Evolutionary conservation across 2,329 filamentous ascomycete species (phyloP).

Genomic region (Fusarium pseudocircinatum): DNA sequence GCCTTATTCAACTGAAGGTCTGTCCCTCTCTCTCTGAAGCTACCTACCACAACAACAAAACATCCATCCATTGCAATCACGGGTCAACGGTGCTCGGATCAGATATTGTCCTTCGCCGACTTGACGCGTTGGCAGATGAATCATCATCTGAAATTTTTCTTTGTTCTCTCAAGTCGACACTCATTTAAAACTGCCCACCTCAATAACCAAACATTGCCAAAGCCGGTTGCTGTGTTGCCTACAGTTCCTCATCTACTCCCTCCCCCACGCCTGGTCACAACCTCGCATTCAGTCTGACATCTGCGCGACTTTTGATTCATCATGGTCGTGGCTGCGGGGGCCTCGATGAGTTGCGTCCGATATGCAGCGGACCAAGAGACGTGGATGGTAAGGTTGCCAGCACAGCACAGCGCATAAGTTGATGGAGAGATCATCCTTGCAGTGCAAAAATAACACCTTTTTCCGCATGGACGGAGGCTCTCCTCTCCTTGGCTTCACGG

Average conservation of each 20-base stretch:
- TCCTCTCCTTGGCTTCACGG: slow-evolving; percentile 16
- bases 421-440: slow-evolving; percentile 24
- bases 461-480: slow-evolving; percentile 1
- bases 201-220: slow-evolving; percentile 11
- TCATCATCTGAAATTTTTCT: slow-evolving; percentile 8
- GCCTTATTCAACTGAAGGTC: slow-evolving; percentile 7
- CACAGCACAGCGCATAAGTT: slow-evolving; percentile 32
- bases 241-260: neutral
- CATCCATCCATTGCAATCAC: neutral
- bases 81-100: slow-evolving; percentile 24
- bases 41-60: neutral
- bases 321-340: slow-evolving; percentile 21
- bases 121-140: neutral
- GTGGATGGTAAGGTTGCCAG: slow-evolving; percentile 28
- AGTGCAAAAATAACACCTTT: slow-evolving; percentile 14
- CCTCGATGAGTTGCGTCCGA: slow-evolving; percentile 24
- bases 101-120: slow-evolving; percentile 19
- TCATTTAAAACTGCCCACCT: neutral
- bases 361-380: slow-evolving; percentile 28
- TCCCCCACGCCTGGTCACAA: neutral
- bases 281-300: slow-evolving; percentile 11
- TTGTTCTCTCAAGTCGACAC: slow-evolving; percentile 16
- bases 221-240: slow-evolving; percentile 6
- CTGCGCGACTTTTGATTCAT: slow-evolving; percentile 39
- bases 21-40: neutral